These are phyloP conservation scores for Scytalidium lignicola DNA, from an alignment of 2,329 filamentous ascomycete species.

Conservation along the genomic window DNA sequence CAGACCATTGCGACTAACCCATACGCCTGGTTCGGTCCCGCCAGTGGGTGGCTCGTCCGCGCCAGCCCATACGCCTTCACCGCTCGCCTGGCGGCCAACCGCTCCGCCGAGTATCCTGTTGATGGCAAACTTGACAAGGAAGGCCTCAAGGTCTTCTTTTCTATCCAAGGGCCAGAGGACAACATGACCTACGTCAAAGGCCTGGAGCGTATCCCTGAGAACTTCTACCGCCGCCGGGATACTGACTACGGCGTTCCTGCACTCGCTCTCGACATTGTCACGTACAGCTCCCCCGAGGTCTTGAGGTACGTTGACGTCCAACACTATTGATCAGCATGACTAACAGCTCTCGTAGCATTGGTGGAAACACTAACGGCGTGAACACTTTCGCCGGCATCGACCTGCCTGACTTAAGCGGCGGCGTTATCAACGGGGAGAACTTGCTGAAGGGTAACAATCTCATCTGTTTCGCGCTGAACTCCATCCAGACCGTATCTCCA, in stretches of 20 bases:
- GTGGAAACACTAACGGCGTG: constrained; percentile 45
- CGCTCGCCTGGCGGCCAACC: constrained; percentile 24
- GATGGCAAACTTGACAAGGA: constrained; percentile 4
- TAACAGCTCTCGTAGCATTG: constrained; percentile 24
- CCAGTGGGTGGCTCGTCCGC: constrained; percentile 21
- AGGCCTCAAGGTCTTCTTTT: constrained; percentile 15
- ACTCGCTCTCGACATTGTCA: background rate
- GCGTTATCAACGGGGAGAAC: constrained; percentile 37
- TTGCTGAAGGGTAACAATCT: constrained; percentile 43
- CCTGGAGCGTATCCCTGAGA: constrained; percentile 15
- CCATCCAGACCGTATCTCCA: constrained; percentile 33
- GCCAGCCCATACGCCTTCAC: constrained; percentile 23
- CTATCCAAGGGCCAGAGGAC: constrained; percentile 12
- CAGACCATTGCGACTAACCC: constrained; percentile 27
- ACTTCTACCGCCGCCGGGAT: constrained; percentile 11
- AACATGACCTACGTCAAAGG: constrained; percentile 12
- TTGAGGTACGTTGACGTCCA: background rate
- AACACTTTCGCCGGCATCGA: constrained; percentile 45
- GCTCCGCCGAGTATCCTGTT: constrained; percentile 13
- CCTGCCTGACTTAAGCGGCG: constrained; percentile 36
- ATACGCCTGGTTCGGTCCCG: constrained; percentile 27
- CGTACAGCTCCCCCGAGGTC: background rate
- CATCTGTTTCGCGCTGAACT: constrained; percentile 36
- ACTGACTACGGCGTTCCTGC: background rate
- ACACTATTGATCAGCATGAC: background rate